Evolutionary conservation across 1,139 yeast species (phyloP).

Genomic region (Blastobotrys illinoisensis): DNA sequence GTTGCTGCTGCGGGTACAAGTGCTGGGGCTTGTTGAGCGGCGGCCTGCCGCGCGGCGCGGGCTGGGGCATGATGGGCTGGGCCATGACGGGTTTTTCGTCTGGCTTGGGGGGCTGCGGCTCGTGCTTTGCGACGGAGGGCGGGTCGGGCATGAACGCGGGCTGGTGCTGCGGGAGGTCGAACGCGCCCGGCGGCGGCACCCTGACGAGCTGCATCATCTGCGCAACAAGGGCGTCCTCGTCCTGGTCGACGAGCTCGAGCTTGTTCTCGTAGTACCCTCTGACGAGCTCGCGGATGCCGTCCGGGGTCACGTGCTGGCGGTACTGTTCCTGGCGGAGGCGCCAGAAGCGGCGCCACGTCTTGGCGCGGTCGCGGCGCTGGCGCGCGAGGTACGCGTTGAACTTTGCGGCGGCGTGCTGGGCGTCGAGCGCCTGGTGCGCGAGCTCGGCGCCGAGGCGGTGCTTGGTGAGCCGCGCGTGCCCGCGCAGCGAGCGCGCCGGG

Average conservation of each 20-base stretch:
- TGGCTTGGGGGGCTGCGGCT: not conserved
- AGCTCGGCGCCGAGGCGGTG: not conserved
- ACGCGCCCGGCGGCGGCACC: constrained; percentile 1
- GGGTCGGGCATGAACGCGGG: constrained; percentile 3
- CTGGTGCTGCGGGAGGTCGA: constrained; percentile 4
- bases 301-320: constrained; percentile 6
- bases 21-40: not conserved
- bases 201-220: constrained; percentile 6
- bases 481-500: constrained; percentile 1
- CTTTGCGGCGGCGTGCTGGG: constrained; percentile 28
- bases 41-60: not conserved
- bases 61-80: constrained; percentile 10
- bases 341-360: constrained; percentile 34
- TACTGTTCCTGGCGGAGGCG: constrained; percentile 16
- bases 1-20: constrained; percentile 8
- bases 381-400: constrained; percentile 28
- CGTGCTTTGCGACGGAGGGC: constrained; percentile 1
- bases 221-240: constrained; percentile 7
- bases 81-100: not conserved
- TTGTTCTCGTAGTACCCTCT: constrained; percentile 10
- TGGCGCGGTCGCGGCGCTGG: constrained; percentile 26
- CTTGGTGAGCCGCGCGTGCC: constrained; percentile 1
- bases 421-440: constrained; percentile 18
- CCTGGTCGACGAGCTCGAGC: not conserved
- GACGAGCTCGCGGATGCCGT: constrained; percentile 13